Evolutionary conservation across 805 yeast genomes (phyloP).

Genomic region (Yarrowia hollandica): DNA sequence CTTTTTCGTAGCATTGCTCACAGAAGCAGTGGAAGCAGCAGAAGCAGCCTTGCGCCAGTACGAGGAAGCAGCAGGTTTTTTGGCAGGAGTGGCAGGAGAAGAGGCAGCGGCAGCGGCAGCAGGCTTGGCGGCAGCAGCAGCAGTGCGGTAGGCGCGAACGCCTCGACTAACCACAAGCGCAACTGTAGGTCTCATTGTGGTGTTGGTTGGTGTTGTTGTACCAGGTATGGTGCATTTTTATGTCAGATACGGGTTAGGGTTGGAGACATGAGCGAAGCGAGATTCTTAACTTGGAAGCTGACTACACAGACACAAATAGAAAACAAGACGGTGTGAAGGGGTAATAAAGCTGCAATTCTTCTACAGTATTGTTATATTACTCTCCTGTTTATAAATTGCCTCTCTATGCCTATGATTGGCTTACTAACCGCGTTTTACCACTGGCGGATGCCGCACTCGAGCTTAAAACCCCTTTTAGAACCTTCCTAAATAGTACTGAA

Average conservation of each 20-base stretch:
- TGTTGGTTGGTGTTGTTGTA: neutral
- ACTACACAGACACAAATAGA: too few species aligned
- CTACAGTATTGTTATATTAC: too few species aligned
- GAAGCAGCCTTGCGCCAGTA: conserved; percentile 18
- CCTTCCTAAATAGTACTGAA: too few species aligned
- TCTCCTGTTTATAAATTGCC: too few species aligned
- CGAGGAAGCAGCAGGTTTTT: neutral
- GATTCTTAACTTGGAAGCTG: too few species aligned
- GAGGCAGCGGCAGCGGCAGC: neutral
- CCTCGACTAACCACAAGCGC: neutral
- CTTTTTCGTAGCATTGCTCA: conserved; percentile 4
- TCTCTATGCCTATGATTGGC: too few species aligned
- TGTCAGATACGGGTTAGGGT: conserved; percentile 13
- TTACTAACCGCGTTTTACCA: too few species aligned
- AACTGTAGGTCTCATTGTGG: conserved; percentile 7
- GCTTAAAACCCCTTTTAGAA: too few species aligned
- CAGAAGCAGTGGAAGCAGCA: conserved; percentile 12
- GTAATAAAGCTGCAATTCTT: too few species aligned
- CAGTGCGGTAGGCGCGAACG: conserved; percentile 1
- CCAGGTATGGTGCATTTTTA: neutral
- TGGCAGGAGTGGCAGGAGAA: neutral
- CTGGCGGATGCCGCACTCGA: too few species aligned
- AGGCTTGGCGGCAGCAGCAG: conserved; percentile 1
- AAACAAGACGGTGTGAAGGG: too few species aligned
- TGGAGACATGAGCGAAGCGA: too few species aligned